Evolutionary conservation across 2,329 filamentous ascomycete genomes (phyloP), one percentile per base, ranked within the genome.

Genomic region (Sordariomycetes sp.): DNA sequence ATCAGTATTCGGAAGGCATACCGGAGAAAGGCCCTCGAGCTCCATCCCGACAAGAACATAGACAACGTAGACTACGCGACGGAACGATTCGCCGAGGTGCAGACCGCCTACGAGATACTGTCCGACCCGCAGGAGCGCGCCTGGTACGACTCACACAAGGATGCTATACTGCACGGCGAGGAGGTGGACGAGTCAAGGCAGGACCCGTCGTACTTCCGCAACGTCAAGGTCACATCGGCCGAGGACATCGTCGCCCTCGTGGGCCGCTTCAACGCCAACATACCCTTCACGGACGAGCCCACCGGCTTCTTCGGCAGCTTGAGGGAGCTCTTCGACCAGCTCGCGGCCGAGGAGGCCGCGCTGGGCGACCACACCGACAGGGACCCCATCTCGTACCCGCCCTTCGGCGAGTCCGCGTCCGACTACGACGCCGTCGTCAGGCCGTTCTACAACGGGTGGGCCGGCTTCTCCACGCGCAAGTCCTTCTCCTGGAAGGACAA

Each of bases 111-210:
- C 70, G 90, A 97, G 70, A 84, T 99, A n/a, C 81, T 99, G 1
- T 96, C 92, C 1, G 94, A 99, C 70, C 86, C 91, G 12, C 93
- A 99, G 69, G 94, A 99, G 71, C 85, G 94, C 64, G 88, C 92
- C 35, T 99, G 94, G 94, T 99, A 99, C 74, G 93, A 99, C 72
- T 91, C 91, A 2, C 94, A 99, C 69, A 87, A 90, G 61, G 86
- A 91, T 64, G 85, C 88, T 55, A 95, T 97, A 61, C 75, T 97
- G 61, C 81, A 82, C 34, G 87, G 86, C 46, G 79, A 82, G 59
- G 82, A 85, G 58, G 63, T 69, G 35, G 70, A 71, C 32, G 72
- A 71, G 32, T 71, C 69, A 43, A 74, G 72, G 22, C 72, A 74
- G 53, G 78, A 77, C 40, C 76, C 82, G 58, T 84, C 83, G 63